Evolutionary conservation across 495 filamentous ascomycete species (phyloP), one percentile per base, ranked within the genome.

Genomic region (Penicillium coffeae): DNA sequence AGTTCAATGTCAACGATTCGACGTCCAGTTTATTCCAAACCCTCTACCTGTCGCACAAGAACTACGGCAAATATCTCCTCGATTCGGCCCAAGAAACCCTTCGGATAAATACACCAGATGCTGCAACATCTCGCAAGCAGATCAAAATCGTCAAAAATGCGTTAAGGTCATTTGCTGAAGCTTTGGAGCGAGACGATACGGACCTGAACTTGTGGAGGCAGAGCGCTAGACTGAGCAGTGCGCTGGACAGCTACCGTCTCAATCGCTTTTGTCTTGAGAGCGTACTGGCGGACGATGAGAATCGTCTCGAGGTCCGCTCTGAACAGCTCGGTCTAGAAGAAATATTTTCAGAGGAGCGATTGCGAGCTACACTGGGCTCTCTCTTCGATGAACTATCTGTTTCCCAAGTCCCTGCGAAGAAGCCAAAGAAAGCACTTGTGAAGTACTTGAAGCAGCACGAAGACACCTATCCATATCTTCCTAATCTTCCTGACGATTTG

Each of bases 151-250:
- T 70, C 3, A 63, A 52, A 21, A 47, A 58, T 27, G 70, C 70
- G 8, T 64, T 95, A 4, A 63, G 75, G 34, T 77, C 81, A 22
- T 93, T 93, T 50, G 72, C 81, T 15, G 75, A 86, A 14, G 89
- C 93, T 1, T 73, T 97, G 19, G 89, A 91, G 52, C 85, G 87
- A 35, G 93, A 98, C 61, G 89, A 95, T 33, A 87, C 90, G 2
- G 94, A 98, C 64, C 75, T 93, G 22, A 91, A 95, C 55, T 75
- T 97, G n/a, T 98, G 93, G 93, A 77, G 93, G 50, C 82, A 88
- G 47, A 80, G 88, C 19, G 86, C 93, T 6, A 82, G 88, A 21
- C 76, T 98, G 15, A 86, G 83, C 8, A 77, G 82, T 21, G 80
- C 89, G 47, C 67, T 96, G 12, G 80, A 83, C 27, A 96, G 90